A percentile compares a stretch with the other conserved stretches of the same genome.
These are phyloP conservation scores for Phytophthora hybrid DNA, from an alignment of 352 stramenopile species.

Conservation along the genomic window DNA sequence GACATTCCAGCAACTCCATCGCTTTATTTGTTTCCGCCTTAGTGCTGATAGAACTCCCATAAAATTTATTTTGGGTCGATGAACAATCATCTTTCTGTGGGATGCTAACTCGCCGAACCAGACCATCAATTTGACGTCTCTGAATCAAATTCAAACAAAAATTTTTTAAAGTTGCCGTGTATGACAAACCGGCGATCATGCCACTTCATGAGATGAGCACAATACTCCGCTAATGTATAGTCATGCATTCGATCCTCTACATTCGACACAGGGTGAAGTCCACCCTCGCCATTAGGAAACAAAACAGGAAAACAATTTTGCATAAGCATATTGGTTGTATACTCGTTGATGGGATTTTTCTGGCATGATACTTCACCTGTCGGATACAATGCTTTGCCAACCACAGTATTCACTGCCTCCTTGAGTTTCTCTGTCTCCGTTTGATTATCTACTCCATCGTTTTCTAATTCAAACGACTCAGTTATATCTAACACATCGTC, in stretches of 20 bases:
- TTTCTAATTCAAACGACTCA: too few relatives aligned
- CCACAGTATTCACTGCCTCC: too few relatives aligned
- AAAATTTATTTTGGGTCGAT: too few relatives aligned
- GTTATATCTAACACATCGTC: too few relatives aligned
- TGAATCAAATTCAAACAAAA: slow-evolving; percentile 39
- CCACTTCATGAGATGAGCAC: slow-evolving; percentile 29
- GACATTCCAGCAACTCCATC: too few relatives aligned
- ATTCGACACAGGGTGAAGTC: slow-evolving; percentile 10
- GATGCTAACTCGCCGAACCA: slow-evolving; percentile 1
- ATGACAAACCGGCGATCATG: slow-evolving; percentile 14
- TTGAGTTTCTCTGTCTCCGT: too few relatives aligned
- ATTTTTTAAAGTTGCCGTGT: slow-evolving; percentile 37
- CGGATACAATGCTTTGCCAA: background rate
- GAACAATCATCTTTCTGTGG: too few relatives aligned
- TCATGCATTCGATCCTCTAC: slow-evolving; percentile 8
- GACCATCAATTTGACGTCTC: slow-evolving; percentile 32
- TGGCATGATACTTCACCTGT: background rate
- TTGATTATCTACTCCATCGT: too few relatives aligned
- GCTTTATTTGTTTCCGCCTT: too few relatives aligned
- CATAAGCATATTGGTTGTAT: slow-evolving; percentile 19
- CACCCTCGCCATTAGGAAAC: slow-evolving; percentile 28
- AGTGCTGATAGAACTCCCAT: too few relatives aligned
- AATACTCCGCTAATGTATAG: slow-evolving; percentile 25
- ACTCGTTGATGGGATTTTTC: slow-evolving; percentile 21
- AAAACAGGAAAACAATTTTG: slow-evolving; percentile 32